These are phyloP conservation scores for Apiospora kogelbergensis DNA, from an alignment of 2,329 filamentous ascomycete species.

Conservation along the genomic window DNA sequence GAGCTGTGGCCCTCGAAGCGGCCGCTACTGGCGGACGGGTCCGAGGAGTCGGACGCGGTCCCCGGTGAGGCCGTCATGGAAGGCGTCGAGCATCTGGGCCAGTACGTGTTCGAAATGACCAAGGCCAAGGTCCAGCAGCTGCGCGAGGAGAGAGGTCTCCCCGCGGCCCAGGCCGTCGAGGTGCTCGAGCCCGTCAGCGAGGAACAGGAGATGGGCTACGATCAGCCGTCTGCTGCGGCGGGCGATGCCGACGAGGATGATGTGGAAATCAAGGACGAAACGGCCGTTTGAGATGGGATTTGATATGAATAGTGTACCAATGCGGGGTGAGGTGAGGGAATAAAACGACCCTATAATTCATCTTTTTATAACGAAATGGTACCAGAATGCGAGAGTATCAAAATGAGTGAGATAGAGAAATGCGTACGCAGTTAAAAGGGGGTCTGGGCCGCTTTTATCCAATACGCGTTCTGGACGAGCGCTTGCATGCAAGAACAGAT, in stretches of 20 bases:
- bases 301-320: background rate
- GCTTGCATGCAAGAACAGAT: background rate
- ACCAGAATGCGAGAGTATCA: background rate
- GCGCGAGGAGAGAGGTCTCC: slow-evolving; percentile 37
- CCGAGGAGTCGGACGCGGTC: slow-evolving; percentile 46
- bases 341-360: background rate
- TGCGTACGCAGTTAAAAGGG: background rate
- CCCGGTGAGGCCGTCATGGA: slow-evolving; percentile 74
- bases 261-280: background rate
- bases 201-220: slow-evolving; percentile 31
- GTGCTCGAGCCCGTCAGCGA: slow-evolving; percentile 29
- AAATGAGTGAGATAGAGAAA: background rate
- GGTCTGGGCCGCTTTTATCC: background rate
- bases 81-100: slow-evolving; percentile 87
- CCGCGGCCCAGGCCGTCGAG: slow-evolving; percentile 18
- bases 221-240: background rate
- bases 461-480: background rate
- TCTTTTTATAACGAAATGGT: background rate
- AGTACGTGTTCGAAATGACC: slow-evolving; percentile 98
- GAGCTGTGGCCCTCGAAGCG: slow-evolving; percentile 80
- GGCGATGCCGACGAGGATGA: background rate
- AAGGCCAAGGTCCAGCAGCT: slow-evolving; percentile 57
- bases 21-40: slow-evolving; percentile 20
- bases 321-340: background rate
- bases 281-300: background rate